Evolutionary conservation across 345 rosid genomes (phyloP), one percentile per base, ranked within the genome.

Genomic region (Sisymbrium altissimum): DNA sequence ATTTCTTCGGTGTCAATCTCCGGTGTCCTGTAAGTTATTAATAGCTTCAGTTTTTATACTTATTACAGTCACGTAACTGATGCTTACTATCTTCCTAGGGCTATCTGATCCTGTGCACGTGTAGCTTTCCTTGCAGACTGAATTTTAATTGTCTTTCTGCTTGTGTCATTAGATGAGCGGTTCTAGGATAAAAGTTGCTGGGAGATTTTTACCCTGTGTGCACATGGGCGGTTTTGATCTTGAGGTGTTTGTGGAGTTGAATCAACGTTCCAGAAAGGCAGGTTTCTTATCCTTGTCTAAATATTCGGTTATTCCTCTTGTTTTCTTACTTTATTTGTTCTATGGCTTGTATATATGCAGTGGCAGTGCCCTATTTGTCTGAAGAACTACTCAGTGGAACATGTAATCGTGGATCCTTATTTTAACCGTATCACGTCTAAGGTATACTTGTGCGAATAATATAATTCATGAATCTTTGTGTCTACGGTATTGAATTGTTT

Each of bases 171-270:
- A 95, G 99, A 90, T 88, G 94, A 95, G 99, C 75, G 99, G 97
- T 64, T 90, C 91, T n/a, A 87, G 99, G 82, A 92, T 95, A 84
- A 95, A 90, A 77, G 86, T 90, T 59, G 98, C 98, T 64, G 99
- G 99, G 78, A 86, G 99, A 80, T 95, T 95, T 76, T 87, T 82
- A 83, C 88, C 98, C 46, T 95, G 99, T 82, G 84, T 71, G 55
- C 99, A 95, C 86, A 89, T 95, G 97, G 97, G 96, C 21, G 88
- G 99, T 76, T 95, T 95, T 74, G 98, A 95, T 84, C 94, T 95
- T 66, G 96, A 95, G 10, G 93, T 92, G 62, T 95, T 92, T 82
- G 97, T 95, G 72, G 96, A 95, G 82, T 68, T 95, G 80, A 95
- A 92, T 83, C 93, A 92, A 83, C 97, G 99, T 35, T 88, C 98